phyloP scores from a whole-genome alignment of 805 yeast species.

The Starmerella floris region DNA sequence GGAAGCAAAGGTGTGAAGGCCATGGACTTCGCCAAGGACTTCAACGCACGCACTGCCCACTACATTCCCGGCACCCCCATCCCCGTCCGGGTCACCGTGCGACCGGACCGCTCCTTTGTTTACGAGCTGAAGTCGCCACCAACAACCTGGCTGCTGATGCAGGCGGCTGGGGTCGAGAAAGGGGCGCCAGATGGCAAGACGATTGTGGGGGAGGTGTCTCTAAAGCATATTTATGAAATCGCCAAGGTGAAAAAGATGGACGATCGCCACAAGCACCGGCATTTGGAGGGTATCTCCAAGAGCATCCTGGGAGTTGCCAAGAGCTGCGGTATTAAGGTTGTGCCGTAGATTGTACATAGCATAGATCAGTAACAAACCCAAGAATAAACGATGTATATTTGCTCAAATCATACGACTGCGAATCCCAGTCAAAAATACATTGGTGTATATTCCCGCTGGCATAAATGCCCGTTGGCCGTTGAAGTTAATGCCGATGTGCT shows the following conservation, averaged over 20 bases:
- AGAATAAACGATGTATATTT: too few species aligned
- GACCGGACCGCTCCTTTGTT: slow-evolving; percentile 81
- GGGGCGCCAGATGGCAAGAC: slow-evolving; percentile 50
- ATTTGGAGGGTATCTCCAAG: slow-evolving; percentile 64
- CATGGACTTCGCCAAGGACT: slow-evolving; percentile 94
- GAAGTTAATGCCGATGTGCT: too few species aligned
- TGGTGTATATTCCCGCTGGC: too few species aligned
- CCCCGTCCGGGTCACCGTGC: slow-evolving; percentile 71
- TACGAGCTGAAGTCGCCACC: slow-evolving; percentile 87
- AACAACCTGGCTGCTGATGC: slow-evolving; percentile 69
- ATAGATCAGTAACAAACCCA: too few species aligned
- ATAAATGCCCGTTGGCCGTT: too few species aligned
- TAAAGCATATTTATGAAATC: slow-evolving; percentile 87
- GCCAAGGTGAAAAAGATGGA: slow-evolving; percentile 87
- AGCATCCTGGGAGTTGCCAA: slow-evolving; percentile 79
- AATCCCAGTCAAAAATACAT: too few species aligned
- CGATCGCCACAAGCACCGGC: slow-evolving; percentile 55
- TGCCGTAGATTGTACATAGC: slow-evolving; percentile 32
- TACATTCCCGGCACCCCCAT: slow-evolving; percentile 77
- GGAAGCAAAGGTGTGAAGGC: slow-evolving; percentile 99
- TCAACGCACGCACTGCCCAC: slow-evolving; percentile 90
- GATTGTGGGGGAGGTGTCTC: slow-evolving; percentile 49
- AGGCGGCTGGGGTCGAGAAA: slow-evolving; percentile 67
- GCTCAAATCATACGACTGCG: too few species aligned
- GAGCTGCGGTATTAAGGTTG: slow-evolving; percentile 74